Base-by-base conservation (phyloP, 2,329 filamentous ascomycete species). In the Hymenoscyphus occultus region DNA sequence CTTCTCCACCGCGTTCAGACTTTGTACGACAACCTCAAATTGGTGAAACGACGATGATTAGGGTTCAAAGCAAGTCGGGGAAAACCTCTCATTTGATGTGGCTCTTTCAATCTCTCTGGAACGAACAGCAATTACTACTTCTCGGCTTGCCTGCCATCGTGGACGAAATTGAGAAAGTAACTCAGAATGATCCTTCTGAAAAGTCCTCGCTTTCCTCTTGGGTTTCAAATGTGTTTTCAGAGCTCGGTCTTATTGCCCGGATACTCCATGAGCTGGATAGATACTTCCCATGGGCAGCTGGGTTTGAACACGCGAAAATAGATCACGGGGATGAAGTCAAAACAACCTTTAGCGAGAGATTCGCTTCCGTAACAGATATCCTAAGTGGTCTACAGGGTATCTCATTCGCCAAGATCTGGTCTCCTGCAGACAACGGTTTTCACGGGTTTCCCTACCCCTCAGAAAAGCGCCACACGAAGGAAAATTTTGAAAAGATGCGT, bases 381-480 rank as follows among this genome's bases (percentile, higher is more conserved):
- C 9, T 22, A 12, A 2, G 4, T 10, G 35, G 45, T 28, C 14
- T 57, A 9, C 6, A 5, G 6, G 32, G 32, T 28, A 14, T 32
- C 10, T 7, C 51, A 19, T 16, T 64, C 16, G 62, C 67, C 10
- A 60, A 62, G 28, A 59, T 66, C 39, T 68, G 61, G 3, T 42
- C 39, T 12, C 69, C 69, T 10, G 62, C 51, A 4, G 60, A 68
- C 22, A 65, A 62, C 16, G 60, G 63, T 5, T 72, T 72, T 31
- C 64, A 62, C 14, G 60, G 63, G 7, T 72, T 72, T 74, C 65
- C 66, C 54, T 86, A 79, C 77, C 84, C 80, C 60, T 77, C 77
- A 5, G 76, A 80, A 2, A 84, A 82, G 68, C 79, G 77, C 10
- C 77, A 78, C 1, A 84, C 76, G 1, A 77, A 77, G 62, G 78